Evolutionary conservation across 78 protist species (phyloP), one percentile per base, ranked within the genome.

Genomic region (Trichosphaerium sp.): DNA sequence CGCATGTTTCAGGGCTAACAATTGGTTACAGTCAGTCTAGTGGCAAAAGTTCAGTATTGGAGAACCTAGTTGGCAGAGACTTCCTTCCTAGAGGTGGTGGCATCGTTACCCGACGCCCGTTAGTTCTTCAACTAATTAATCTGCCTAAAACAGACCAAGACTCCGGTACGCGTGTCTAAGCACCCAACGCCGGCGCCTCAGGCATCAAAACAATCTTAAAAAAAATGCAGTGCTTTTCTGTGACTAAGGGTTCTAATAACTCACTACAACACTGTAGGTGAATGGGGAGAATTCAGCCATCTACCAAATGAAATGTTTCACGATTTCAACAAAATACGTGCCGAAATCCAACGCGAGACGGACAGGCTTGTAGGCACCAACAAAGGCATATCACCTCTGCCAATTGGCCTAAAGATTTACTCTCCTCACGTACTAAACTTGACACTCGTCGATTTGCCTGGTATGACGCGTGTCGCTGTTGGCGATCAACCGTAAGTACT

Each of bases 21-120:
- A 47, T n/a, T 47, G 51, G 51, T 47, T 47, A n/a, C 56, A 78
- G 49, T 34, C 91, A 94, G 71, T 71, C 85, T 40, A 51, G 85
- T 3, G 99, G 99, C 43, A 96, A 96, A 76, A 56, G 80, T 55
- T 83, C 92, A 7, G 98, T 96, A 26, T 79, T 96, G 3, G 99
- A 96, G 56, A 65, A 60, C 38, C 57, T 96, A 26, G 96, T 92
- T 2, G 96, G 96, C 3, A 49, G 66, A 52, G 94, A 88, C 55
- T 80, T 92, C 42, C 70, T 89, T 18, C 91, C 91, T 6, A 78
- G 92, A 48, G 93, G 96, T 23, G 57, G 90, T 5, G 98, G 98
- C 55, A 90, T 95, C 60, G 95, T 89, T 21, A 96, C 99, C 1
- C 69, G 99, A 25, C 65, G 97, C 26, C 99, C 99, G 10, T 71